Base-by-base conservation (phyloP, 179 eudicot genomes). In the Carnegiea gigantea region DNA sequence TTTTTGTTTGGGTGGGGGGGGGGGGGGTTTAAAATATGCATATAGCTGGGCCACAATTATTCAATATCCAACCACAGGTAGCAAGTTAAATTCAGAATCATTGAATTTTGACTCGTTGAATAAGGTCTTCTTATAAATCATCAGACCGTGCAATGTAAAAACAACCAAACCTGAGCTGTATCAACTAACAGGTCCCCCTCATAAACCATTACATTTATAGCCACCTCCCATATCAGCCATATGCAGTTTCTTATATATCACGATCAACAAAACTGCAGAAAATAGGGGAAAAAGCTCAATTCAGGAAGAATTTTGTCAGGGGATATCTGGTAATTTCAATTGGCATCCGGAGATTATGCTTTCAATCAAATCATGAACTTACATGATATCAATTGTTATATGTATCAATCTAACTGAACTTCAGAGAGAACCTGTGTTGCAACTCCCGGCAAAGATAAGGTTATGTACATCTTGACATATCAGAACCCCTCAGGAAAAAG, bases 41-140 rank as follows among this genome's bases (percentile, higher is more conserved):
- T 81, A 75, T 75, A 62, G 74, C 76, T 53, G 82, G 73, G 76
- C 83, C 84, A 77, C 77, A 15, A 26, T 76, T 79, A 81, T 81
- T 84, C 72, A 84, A 77, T 81, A 59, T 49, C 40, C 83, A 38
- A 46, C 86, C 78, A 80, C 59, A 46, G 72, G 80, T 70, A 46
- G 79, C 18, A 76, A 59, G 23, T 76, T 13, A 17, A 38, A 70
- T 33, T 40, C 49, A 8, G 36, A 0, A 7, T 53, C 59, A 53
- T 53, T 53, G 59, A 53, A 54, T 54, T 54, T 48, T 54, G n/a
- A 54, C n/a, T 20, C 14, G 62, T 14, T 54, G 62, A 54, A 54
- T 54, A 54, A 15, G 15, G 15, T 11, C 33, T 30, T 18, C 18
- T 65, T 75, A 71, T 14, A 24, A 24, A 46, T 13, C 1, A 43